phyloP scores from a whole-genome alignment of 495 filamentous ascomycete genomes.

The Aspergillus campestris region DNA sequence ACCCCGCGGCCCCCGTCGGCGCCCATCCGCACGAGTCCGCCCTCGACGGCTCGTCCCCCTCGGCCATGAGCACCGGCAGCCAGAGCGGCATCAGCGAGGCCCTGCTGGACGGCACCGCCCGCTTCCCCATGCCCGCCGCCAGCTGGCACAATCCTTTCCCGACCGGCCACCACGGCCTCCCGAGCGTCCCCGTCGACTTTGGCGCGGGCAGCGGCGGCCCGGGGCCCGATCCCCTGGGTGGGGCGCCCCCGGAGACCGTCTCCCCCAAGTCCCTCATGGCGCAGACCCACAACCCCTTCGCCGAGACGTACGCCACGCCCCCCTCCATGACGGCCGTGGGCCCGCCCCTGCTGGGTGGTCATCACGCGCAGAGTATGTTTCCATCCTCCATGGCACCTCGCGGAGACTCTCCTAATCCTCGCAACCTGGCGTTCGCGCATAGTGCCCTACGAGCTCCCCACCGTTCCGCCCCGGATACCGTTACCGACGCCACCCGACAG shows the following conservation, averaged over 20 bases:
- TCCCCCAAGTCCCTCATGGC: slow-evolving; percentile 43
- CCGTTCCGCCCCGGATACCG: slow-evolving; percentile 63
- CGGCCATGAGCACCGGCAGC: slow-evolving; percentile 85
- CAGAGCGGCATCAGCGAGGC: slow-evolving; percentile 88
- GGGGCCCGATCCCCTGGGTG: slow-evolving; percentile 50
- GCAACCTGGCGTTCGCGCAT: slow-evolving; percentile 43
- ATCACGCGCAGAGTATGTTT: slow-evolving; percentile 47
- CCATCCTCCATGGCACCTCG: slow-evolving; percentile 47
- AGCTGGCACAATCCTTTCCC: slow-evolving; percentile 60
- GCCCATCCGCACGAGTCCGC: slow-evolving; percentile 64
- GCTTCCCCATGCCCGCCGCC: slow-evolving; percentile 45
- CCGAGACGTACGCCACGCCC: slow-evolving; percentile 43
- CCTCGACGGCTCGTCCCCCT: slow-evolving; percentile 89
- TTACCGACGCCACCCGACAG: slow-evolving; percentile 90
- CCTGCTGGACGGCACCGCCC: slow-evolving; percentile 78
- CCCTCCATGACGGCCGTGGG: slow-evolving; percentile 57
- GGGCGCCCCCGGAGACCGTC: slow-evolving; percentile 36
- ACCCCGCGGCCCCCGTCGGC: slow-evolving; percentile 63
- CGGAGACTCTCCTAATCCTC: slow-evolving; percentile 49
- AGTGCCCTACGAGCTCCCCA: slow-evolving; percentile 52
- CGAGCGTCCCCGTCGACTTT: too few species aligned
- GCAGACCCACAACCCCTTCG: slow-evolving; percentile 29
- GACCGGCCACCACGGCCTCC: slow-evolving; percentile 12
- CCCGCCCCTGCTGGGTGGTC: slow-evolving; percentile 40
- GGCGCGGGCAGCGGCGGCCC: slow-evolving; percentile 31